Base-by-base conservation (phyloP, 106 monocot genomes). In the Allium cepa region DNA sequence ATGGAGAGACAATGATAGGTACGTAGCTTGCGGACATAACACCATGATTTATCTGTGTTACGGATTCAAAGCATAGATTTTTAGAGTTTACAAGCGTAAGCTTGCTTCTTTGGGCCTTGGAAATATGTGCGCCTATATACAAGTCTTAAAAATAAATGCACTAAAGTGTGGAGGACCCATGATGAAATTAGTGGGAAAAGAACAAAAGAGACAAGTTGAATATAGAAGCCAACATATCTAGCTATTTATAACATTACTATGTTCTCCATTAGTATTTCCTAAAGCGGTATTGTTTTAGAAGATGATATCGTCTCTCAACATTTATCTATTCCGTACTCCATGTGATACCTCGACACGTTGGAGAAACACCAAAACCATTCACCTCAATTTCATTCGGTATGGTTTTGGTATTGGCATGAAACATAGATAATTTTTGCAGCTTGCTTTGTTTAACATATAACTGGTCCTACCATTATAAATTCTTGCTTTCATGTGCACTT, bases 221-320 rank as follows among this genome's bases (percentile, higher is more conserved):
- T 2, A 55, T 55, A 55, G 7, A 15, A 15, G 53, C 36, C 36
- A 36, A 36, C 36, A 36, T 36, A 36, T 36, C 36, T 36, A 36
- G 36, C 36, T 36, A 36, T 36, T 36, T 36, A 36, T 36, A 55
- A 15, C 53, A 55, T 63, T 63, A 8, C 63, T 48, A 63, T 63
- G 63, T 63, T 47, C 63, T 63, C 47, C 63, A 63, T 47, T 8
- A 47, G 63, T 63, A 63, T 63, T 63, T 7, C 7, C 11, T 1
- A 63, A 63, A 47, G 63, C 63, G 46, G 63, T 63, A 46, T 63
- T 47, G 14, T 48, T n/a, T 63, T 13, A 47, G 63, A 47, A 63
- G 8, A 46, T 27, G 28, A 36, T n/a, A 63, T 63, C 63, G 10
- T 15, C 14, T 16, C 16, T 16, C 15, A 45, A 45, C 46, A n/a